These are phyloP conservation scores for Alternaria sp. DNA, from an alignment of 2,329 filamentous ascomycete species.

Conservation along the genomic window DNA sequence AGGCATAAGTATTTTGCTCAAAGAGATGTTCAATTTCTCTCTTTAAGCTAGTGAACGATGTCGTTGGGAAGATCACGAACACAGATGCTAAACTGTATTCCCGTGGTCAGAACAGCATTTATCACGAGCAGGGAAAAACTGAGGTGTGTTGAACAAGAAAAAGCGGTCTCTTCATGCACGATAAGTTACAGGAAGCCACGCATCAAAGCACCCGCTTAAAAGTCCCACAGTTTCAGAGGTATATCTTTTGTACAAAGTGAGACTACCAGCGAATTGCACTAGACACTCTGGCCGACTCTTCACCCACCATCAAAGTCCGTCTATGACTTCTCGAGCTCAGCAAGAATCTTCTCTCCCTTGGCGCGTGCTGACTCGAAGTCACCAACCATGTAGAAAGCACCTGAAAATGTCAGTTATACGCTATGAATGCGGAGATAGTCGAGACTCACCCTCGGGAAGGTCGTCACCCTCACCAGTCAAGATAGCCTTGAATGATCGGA, in stretches of 20 bases:
- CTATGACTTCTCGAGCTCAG: slow-evolving; percentile 76
- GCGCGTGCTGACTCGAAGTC: slow-evolving; percentile 89
- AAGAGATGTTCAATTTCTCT: too few species aligned
- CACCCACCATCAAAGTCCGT: slow-evolving; percentile 41
- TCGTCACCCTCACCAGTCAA: slow-evolving; percentile 94
- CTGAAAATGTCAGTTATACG: slow-evolving; percentile 44
- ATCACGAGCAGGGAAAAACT: not conserved
- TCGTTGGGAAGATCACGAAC: not conserved
- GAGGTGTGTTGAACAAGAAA: slow-evolving; percentile 32
- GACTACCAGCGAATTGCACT: slow-evolving; percentile 44
- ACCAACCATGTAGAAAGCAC: slow-evolving; percentile 97
- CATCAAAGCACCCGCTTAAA: slow-evolving; percentile 45
- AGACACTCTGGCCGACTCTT: slow-evolving; percentile 46
- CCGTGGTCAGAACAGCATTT: not conserved
- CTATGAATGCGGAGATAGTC: not conserved
- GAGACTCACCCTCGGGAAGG: slow-evolving; percentile 83
- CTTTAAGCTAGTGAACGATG: not conserved
- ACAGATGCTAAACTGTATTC: not conserved
- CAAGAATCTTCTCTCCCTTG: slow-evolving; percentile 99
- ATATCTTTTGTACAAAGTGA: slow-evolving; percentile 52
- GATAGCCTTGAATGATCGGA: slow-evolving; percentile 96
- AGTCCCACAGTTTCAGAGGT: slow-evolving; percentile 44
- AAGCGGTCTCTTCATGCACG: slow-evolving; percentile 51
- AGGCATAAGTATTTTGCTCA: too few species aligned
- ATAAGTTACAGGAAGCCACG: slow-evolving; percentile 52